Base-by-base conservation (phyloP, 192 early-diverging fungal species). In the Anaeromyces robustus region DNA sequence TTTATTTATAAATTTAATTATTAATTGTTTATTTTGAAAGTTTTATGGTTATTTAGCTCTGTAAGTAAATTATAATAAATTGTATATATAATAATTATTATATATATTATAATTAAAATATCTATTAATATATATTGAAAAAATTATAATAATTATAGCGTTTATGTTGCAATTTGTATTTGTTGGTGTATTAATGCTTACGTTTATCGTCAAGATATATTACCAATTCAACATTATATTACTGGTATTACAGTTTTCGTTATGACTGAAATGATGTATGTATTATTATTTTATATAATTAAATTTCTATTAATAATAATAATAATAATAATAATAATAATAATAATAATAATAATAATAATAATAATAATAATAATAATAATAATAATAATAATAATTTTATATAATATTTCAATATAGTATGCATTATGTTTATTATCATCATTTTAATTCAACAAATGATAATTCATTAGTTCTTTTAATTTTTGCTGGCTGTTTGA, bases 211-310 rank as follows among this genome's bases (percentile, higher is more conserved):
- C 84, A 87, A 12, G 97, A 98, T 83, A 92, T 99, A 81, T 83
- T 99, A 82, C 92, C 92, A 19, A 90, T 99, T 17, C 97, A 99
- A 87, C 93, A 96, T 84, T 95, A 94, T 84, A 91, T 97, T 18
- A 92, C 93, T 2, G 92, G 89, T 7, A 92, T 97, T 12, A 91
- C 95, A 29, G 92, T 94, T 77, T 92, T 96, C 85, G 87, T 99
- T 30, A 93, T 93, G 78, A 85, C 95, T 11, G 96, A 97, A 80
- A 96, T 95, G 94, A 95, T 94, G 29, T 85, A 29, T 6, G 4
- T 30, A 77, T n/a, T n/a, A n/a, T n/a, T n/a, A n/a, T n/a, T n/a
- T n/a, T n/a, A n/a, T n/a, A n/a, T n/a, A n/a, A n/a, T n/a, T n/a
- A n/a, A n/a, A n/a, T n/a, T n/a, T n/a, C n/a, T n/a, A n/a, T n/a